Base-by-base conservation (phyloP, 345 rosid species). In the Ceriops tagal region DNA sequence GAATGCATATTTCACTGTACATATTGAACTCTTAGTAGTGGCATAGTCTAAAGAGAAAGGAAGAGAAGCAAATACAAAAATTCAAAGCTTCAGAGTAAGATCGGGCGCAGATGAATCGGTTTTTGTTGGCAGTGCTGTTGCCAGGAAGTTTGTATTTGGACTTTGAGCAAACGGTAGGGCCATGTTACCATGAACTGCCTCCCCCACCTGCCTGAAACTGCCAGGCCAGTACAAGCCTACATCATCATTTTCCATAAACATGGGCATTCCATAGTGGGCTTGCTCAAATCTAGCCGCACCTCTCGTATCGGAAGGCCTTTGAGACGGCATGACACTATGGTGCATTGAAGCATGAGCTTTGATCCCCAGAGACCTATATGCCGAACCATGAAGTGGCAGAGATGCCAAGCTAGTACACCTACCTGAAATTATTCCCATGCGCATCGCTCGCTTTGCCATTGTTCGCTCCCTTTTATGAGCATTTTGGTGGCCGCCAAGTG, bases 401-500 rank as follows among this genome's bases (percentile, higher is more conserved):
- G 96, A 86, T 0, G 90, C 87, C 78, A 86, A 56, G 82, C 89
- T 91, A 2, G 88, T 83, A 24, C 80, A 93, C 69, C 86, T 73
- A 56, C 81, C 78, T 0, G 87, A 71, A 76, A 82, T 74, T 49
- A 83, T 83, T 47, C 91, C 89, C 96, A 95, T 87, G 39, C 91
- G 84, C 92, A 93, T 77, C 26, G 97, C 97, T 15, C 96, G 96
- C 69, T 92, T 95, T 0, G 97, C 97, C 85, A 95, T 88, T 9
- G 90, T 92, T 74, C 99, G 77, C 76, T 95, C 99, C 67, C 97
- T 79, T 78, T 95, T 95, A 64, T 95, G 98, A 58, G 97, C 98
- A 65, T 93, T 93, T 69, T 93, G 98, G 87, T 93, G 98, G 55
- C 98, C 98, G 6, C 98, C 98, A 18, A 93, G 87, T 8, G 98